Conservation (phyloP, 805 yeast genomes). For the Candida coquimbonensis region DNA sequence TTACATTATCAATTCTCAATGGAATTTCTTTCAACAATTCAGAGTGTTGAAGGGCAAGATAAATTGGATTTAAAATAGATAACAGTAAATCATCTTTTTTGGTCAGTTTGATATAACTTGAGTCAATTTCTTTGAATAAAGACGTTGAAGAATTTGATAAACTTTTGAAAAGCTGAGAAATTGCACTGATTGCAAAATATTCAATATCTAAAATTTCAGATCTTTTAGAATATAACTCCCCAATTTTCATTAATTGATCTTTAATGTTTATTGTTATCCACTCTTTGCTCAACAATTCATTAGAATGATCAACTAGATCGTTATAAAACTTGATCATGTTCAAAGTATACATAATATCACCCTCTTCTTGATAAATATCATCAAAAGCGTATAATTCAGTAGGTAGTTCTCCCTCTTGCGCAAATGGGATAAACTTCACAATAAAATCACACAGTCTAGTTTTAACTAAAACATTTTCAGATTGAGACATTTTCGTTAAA, state of each 20-base stretch:
- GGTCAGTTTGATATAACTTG: slow-evolving; percentile 5
- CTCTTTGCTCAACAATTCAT: slow-evolving; percentile 6
- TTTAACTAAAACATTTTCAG: slow-evolving; percentile 1
- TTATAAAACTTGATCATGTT: slow-evolving; percentile 14
- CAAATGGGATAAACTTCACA: slow-evolving; percentile 9
- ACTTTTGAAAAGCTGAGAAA: slow-evolving; percentile 11
- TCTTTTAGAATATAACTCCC: slow-evolving; percentile 9
- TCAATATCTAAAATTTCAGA: slow-evolving; percentile 10
- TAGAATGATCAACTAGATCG: slow-evolving; percentile 11
- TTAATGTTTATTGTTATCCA: slow-evolving; percentile 14
- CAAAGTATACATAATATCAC: slow-evolving; percentile 9
- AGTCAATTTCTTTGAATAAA: slow-evolving; percentile 6
- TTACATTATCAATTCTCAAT: slow-evolving; percentile 8
- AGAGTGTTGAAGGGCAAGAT: slow-evolving; percentile 9
- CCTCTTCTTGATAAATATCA: slow-evolving; percentile 8
- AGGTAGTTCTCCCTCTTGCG: slow-evolving; percentile 13
- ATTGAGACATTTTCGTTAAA: slow-evolving; percentile 7
- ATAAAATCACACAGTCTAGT: slow-evolving; percentile 13
- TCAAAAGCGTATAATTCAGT: slow-evolving; percentile 7
- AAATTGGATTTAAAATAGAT: slow-evolving; percentile 13
- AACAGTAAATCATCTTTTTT: slow-evolving; percentile 8
- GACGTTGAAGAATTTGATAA: slow-evolving; percentile 13
- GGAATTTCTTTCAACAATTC: slow-evolving; percentile 7
- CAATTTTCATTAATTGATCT: slow-evolving; percentile 9
- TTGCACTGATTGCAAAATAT: slow-evolving; percentile 12